Base-by-base conservation (phyloP, 495 filamentous ascomycete species). In the Tricharina praecox region DNA sequence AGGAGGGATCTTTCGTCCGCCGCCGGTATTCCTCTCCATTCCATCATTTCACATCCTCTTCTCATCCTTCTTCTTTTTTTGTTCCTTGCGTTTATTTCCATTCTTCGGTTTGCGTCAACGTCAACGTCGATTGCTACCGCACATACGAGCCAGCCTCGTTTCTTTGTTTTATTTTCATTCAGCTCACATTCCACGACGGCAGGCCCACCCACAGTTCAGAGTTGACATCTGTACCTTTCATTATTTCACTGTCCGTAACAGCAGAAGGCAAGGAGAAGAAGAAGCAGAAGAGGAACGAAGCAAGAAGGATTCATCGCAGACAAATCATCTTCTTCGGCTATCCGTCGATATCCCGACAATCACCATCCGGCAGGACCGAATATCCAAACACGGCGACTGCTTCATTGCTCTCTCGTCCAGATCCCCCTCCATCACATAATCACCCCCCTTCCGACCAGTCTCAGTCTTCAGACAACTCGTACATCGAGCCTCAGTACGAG, bases 111-210 rank as follows among this genome's bases (percentile, higher is more conserved):
- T n/a, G n/a, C n/a, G n/a, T n/a, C n/a, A n/a, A n/a, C n/a, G n/a
- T n/a, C n/a, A n/a, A n/a, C n/a, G 15, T 21, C 20, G 7, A 16
- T 20, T 9, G 33, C 19, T 23, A 23, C 18, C 9, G 21, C 24
- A 18, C 23, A 20, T 42, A 13, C 23, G 23, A 23, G 26, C 40
- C 36, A 16, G n/a, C 16, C 7, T 33, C 19, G 9, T 16, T 7
- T 15, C 13, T 42, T 41, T 15, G 19, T 15, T 50, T 37, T 40
- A n/a, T 28, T 11, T 50, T 28, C 45, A 21, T 36, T 37, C 34
- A 37, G 7, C 16, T 37, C 9, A 15, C 28, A 32, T 13, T 32
- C 13, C 28, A 8, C 34, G 8, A 37, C 34, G 34, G 34, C 34
- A 18, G 34, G 34, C 16, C 15, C 34, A 15, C 18, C 4, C 4